Evolutionary conservation across 2,329 filamentous ascomycete species (phyloP).

Genomic region (Alternaria arbusti): DNA sequence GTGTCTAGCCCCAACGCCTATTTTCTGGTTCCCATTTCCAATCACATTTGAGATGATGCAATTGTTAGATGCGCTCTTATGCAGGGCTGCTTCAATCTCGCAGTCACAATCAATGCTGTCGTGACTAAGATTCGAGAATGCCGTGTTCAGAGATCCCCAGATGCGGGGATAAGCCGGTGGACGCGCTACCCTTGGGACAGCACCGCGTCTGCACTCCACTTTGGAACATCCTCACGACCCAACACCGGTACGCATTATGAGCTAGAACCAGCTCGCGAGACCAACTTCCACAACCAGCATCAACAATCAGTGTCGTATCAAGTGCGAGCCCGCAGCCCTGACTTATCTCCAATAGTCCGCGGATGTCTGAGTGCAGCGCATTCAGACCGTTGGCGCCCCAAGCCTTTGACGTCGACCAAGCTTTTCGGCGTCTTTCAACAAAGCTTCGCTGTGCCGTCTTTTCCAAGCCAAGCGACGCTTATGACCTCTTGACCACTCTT

Average conservation of each 20-base stretch:
- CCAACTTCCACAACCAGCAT: background rate
- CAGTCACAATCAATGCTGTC: background rate
- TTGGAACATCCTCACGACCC: background rate
- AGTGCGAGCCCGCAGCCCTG: background rate
- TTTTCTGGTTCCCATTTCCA: background rate
- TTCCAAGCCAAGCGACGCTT: slow-evolving; percentile 24
- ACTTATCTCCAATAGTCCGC: background rate
- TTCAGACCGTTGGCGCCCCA: background rate
- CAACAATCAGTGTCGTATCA: background rate
- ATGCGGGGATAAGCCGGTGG: background rate
- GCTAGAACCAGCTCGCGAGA: background rate
- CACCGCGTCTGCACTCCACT: background rate
- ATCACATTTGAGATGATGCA: background rate
- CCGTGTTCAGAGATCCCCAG: background rate
- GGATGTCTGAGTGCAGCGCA: background rate
- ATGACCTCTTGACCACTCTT: slow-evolving; percentile 18
- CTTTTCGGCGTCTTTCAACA: slow-evolving; percentile 19
- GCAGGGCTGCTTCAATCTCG: background rate
- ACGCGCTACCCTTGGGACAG: background rate
- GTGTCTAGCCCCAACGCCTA: background rate
- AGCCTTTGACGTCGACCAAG: slow-evolving; percentile 2
- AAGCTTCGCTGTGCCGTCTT: slow-evolving; percentile 19
- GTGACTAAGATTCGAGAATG: background rate
- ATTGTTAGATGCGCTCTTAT: background rate
- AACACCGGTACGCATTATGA: background rate